These are phyloP conservation scores for Xylaria arbuscula DNA, from an alignment of 2,329 filamentous ascomycete species.

Conservation along the genomic window DNA sequence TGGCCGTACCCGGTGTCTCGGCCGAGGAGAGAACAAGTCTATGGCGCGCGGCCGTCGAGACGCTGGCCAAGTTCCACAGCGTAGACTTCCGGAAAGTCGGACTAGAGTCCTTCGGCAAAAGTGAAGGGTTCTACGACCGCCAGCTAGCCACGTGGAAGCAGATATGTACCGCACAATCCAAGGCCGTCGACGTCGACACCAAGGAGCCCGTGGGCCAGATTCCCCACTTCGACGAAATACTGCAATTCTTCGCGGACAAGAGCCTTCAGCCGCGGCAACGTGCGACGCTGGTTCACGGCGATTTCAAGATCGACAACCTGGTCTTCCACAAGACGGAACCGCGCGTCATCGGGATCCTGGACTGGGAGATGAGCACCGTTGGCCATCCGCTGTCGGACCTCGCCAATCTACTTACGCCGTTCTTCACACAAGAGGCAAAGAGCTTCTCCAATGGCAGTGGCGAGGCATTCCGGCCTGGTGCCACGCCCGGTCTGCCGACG, in stretches of 20 bases:
- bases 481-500: conserved; percentile 62
- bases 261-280: conserved; percentile 79
- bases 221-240: conserved; percentile 83
- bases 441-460: conserved; percentile 30
- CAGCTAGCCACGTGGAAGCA: conserved; percentile 85
- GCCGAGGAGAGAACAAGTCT: conserved; percentile 77
- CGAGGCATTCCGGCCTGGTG: conserved; percentile 42
- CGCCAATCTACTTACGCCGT: conserved; percentile 71
- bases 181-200: conserved; percentile 80
- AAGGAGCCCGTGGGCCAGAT: conserved; percentile 81
- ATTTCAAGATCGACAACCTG: conserved; percentile 95
- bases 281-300: conserved; percentile 86
- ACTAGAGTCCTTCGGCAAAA: conserved; percentile 78
- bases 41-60: conserved; percentile 87
- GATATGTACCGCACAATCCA: conserved; percentile 81
- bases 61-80: conserved; percentile 85
- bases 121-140: conserved; percentile 82
- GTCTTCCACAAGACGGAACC: conserved; percentile 91
- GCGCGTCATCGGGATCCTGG: conserved; percentile 89
- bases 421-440: conserved; percentile 40
- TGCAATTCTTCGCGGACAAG: conserved; percentile 79
- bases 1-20: conserved; percentile 78
- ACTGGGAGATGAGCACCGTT: conserved; percentile 99
- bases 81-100: conserved; percentile 75
- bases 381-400: conserved; percentile 96